Evolutionary conservation across 495 filamentous ascomycete species (phyloP).

Genomic region (Friedmanniomyces endolithicus): DNA sequence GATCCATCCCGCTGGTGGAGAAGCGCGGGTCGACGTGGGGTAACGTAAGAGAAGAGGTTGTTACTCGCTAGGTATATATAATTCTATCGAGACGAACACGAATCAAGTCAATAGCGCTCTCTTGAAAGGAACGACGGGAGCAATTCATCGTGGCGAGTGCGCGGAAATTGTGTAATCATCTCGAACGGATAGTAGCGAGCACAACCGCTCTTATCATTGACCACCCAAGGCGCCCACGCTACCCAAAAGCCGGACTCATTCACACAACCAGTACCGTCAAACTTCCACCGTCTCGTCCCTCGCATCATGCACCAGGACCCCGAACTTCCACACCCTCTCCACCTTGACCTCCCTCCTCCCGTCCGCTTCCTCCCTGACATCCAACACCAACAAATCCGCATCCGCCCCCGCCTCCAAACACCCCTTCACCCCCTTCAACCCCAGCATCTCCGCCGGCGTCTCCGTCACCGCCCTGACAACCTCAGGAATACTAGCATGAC

Average conservation of each 20-base stretch:
- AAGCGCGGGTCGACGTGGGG: no score
- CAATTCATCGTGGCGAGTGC: no score
- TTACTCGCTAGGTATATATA: no score
- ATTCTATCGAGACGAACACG: no score
- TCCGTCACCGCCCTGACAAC: slow-evolving; percentile 58
- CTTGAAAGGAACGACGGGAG: no score
- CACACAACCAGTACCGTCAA: neutral
- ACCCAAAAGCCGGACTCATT: neutral
- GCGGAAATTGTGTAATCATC: no score
- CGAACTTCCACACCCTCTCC: slow-evolving; percentile 71
- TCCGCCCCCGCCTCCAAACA: slow-evolving; percentile 55
- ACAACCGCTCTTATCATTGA: no score
- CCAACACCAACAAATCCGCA: slow-evolving; percentile 65
- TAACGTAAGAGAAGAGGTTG: no score
- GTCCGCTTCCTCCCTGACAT: slow-evolving; percentile 36
- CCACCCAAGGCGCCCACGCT: slow-evolving; percentile 6
- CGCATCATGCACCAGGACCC: slow-evolving; percentile 25
- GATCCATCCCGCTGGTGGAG: no score
- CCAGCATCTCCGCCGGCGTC: slow-evolving; percentile 62
- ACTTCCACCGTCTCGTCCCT: neutral
- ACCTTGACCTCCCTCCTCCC: slow-evolving; percentile 43
- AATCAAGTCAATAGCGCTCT: no score
- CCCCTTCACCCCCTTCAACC: slow-evolving; percentile 54
- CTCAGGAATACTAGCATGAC: slow-evolving; percentile 47
- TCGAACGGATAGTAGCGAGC: no score